Evolutionary conservation across 1,284 basidiomycete genomes (phyloP).

Genomic region (Sanghuangporus baumii): DNA sequence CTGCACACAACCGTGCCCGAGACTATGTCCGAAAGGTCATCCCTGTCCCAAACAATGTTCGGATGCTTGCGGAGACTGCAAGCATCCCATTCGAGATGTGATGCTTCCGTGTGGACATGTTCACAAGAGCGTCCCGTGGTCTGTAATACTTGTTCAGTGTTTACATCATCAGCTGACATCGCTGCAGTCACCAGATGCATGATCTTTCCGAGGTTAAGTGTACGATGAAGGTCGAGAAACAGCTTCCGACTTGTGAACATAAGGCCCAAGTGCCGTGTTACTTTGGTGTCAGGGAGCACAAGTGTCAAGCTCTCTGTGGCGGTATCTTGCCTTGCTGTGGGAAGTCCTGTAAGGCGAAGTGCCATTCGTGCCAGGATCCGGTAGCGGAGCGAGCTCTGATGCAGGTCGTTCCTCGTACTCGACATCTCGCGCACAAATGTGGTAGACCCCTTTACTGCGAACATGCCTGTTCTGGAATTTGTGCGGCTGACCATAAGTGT

Average conservation of each 20-base stretch:
- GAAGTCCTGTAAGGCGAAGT: slow-evolving; percentile 43
- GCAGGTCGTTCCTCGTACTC: slow-evolving; percentile 24
- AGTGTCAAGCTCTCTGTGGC: slow-evolving; percentile 41
- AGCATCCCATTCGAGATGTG: slow-evolving; percentile 41
- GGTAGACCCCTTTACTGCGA: slow-evolving; percentile 49
- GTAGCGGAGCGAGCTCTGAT: not conserved
- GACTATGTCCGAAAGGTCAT: slow-evolving; percentile 50
- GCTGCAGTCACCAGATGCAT: slow-evolving; percentile 41
- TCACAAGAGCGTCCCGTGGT: slow-evolving; percentile 49
- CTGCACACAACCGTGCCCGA: slow-evolving; percentile 49
- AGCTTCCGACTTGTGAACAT: slow-evolving; percentile 56
- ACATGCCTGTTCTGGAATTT: slow-evolving; percentile 48
- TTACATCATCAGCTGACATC: not conserved
- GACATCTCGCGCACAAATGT: slow-evolving; percentile 48
- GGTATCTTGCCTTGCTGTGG: slow-evolving; percentile 50
- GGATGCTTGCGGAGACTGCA: slow-evolving; percentile 51
- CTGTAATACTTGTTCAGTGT: not conserved
- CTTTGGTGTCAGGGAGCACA: slow-evolving; percentile 32
- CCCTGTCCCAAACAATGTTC: slow-evolving; percentile 56
- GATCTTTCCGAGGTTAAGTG: slow-evolving; percentile 43
- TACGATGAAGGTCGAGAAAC: slow-evolving; percentile 36
- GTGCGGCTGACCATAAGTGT: slow-evolving; percentile 48
- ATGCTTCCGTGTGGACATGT: slow-evolving; percentile 61
- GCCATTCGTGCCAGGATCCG: slow-evolving; percentile 44
- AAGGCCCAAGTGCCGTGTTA: slow-evolving; percentile 40